These are phyloP conservation scores for Sechiopsis laciniata DNA, from an alignment of 306 rosid genomes.

Conservation along the genomic window DNA sequence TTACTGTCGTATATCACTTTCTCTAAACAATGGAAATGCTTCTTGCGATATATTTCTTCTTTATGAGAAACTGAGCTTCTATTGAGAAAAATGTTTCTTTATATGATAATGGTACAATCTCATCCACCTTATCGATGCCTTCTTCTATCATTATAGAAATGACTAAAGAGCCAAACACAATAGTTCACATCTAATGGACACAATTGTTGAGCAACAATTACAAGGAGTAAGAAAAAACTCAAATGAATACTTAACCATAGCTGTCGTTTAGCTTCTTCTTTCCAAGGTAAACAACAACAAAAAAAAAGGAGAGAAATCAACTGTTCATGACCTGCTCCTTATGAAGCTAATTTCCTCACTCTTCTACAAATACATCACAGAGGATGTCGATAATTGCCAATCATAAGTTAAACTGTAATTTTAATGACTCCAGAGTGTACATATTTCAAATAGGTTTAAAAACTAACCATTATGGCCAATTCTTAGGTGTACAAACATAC, in stretches of 20 bases:
- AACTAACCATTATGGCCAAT: background rate
- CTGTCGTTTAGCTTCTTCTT: no score
- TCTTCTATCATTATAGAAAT: background rate
- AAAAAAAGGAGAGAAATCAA: no score
- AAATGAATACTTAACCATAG: no score
- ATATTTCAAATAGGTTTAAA: background rate
- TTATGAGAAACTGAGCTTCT: background rate
- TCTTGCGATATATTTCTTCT: background rate
- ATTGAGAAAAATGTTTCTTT: background rate
- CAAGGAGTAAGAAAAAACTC: no score
- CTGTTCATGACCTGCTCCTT: no score
- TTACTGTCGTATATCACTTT: background rate
- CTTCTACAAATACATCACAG: background rate
- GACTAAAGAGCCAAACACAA: background rate
- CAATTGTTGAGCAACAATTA: no score
- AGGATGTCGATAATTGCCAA: background rate
- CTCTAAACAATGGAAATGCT: background rate
- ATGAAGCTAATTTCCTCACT: background rate
- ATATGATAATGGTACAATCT: constrained; percentile 4
- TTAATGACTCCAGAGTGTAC: background rate
- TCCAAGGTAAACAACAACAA: no score
- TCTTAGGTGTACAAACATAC: background rate
- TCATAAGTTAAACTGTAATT: background rate
- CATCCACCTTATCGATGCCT: background rate
- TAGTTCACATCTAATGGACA: no score